phyloP scores from a whole-genome alignment of 2,329 filamentous ascomycete species.

The Claviceps monticola region DNA sequence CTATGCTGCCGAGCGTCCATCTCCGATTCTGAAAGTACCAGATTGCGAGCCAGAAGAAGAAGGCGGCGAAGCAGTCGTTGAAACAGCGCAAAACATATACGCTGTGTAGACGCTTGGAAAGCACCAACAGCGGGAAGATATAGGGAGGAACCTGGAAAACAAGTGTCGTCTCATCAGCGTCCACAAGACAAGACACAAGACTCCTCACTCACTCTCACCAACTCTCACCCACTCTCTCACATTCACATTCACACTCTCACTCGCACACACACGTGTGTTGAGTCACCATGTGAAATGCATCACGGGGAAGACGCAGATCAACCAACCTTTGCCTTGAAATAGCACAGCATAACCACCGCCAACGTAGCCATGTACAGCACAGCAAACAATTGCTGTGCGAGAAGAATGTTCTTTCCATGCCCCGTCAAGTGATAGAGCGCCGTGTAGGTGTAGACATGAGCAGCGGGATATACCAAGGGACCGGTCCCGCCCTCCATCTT shows the following conservation, averaged over 20 bases:
- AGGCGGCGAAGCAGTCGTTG: conserved; percentile 83
- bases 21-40: conserved; percentile 58
- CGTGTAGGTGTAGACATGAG: conserved; percentile 84
- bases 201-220: too few species aligned
- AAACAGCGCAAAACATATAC: conserved; percentile 87
- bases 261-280: not conserved
- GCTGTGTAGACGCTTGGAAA: conserved; percentile 88
- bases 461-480: conserved; percentile 87
- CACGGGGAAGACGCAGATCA: not conserved
- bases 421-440: conserved; percentile 65
- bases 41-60: conserved; percentile 75
- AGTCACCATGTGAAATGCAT: not conserved
- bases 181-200: not conserved
- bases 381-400: conserved; percentile 77
- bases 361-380: conserved; percentile 65
- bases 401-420: conserved; percentile 57
- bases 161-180: not conserved
- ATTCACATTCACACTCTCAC: too few species aligned
- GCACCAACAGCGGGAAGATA: conserved; percentile 68
- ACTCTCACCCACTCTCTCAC: too few species aligned
- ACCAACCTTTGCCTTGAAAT: conserved; percentile 54
- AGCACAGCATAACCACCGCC: conserved; percentile 67
- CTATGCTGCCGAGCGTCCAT: conserved; percentile 59
- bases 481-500: conserved; percentile 79
- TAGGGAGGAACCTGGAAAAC: conserved; percentile 60